These are phyloP conservation scores for Diplotaxis tenuifolia DNA, from an alignment of 345 rosid genomes.

Conservation along the genomic window DNA sequence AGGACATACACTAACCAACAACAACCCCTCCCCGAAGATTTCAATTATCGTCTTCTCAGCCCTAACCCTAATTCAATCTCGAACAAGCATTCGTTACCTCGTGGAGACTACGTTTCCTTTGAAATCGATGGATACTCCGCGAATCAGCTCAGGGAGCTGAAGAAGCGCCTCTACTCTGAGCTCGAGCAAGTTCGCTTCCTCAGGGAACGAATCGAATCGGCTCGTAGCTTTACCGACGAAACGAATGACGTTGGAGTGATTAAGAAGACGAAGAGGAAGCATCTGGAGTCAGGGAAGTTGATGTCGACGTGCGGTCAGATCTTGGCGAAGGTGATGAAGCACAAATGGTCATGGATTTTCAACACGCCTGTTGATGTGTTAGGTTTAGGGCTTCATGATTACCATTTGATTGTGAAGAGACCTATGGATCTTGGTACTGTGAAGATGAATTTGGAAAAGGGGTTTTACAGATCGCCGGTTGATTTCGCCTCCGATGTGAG, in stretches of 20 bases:
- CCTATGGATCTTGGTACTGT: constrained; percentile 90
- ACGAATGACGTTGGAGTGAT: constrained; percentile 15
- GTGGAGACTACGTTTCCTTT: constrained; percentile 56
- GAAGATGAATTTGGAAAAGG: constrained; percentile 48
- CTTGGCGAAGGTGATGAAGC: constrained; percentile 70
- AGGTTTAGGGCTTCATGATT: constrained; percentile 66
- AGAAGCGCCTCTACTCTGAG: constrained; percentile 53
- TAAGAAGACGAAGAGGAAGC: constrained; percentile 45
- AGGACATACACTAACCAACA: no score
- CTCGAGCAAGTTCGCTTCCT: constrained; percentile 70
- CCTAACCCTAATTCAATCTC: no score
- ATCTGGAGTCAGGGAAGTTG: constrained; percentile 31
- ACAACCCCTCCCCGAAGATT: no score
- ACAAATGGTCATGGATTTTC: constrained; percentile 58
- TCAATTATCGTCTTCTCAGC: no score
- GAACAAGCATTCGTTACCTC: no score
- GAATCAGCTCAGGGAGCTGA: constrained; percentile 55
- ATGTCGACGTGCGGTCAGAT: constrained; percentile 60
- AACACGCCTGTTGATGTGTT: constrained; percentile 65
- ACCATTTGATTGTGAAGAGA: constrained; percentile 50
- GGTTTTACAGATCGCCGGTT: constrained; percentile 52
- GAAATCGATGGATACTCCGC: constrained; percentile 58
- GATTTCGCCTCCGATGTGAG: constrained; percentile 74
- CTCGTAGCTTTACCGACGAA: constrained; percentile 34
- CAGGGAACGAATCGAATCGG: constrained; percentile 52